Percentiles rank a stretch among this genome's conserved stretches.
These are phyloP conservation scores for Chlorella sorokiniana DNA, from an alignment of 139 green algal genomes.

Conservation along the genomic window DNA sequence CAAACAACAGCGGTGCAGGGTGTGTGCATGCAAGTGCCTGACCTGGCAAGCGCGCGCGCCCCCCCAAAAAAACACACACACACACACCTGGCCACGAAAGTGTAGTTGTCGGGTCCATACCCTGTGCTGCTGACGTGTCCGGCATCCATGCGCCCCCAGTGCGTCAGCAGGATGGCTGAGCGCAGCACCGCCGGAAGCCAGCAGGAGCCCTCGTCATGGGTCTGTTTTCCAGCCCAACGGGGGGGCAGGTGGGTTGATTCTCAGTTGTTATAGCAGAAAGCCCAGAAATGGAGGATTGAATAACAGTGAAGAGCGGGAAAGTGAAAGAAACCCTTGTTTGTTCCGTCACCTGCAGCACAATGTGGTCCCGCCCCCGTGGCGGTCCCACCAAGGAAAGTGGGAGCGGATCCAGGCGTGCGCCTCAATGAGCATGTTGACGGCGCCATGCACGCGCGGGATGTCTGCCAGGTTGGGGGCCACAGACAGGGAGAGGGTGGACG, in stretches of 20 bases:
- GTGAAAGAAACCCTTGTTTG: neutral
- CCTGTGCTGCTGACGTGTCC: slow-evolving; percentile 16
- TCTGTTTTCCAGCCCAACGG: too few relatives aligned
- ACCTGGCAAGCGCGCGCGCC: too few relatives aligned
- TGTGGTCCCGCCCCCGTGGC: neutral
- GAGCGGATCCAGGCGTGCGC: neutral
- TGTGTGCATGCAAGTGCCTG: too few relatives aligned
- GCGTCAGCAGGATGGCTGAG: slow-evolving; percentile 43
- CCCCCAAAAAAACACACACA: too few relatives aligned
- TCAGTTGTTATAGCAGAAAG: too few relatives aligned
- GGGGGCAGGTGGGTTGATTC: too few relatives aligned
- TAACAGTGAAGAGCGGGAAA: slow-evolving; percentile 1
- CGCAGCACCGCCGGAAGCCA: slow-evolving; percentile 45
- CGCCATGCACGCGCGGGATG: too few relatives aligned
- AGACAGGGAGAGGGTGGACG: too few relatives aligned
- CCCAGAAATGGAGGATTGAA: too few relatives aligned
- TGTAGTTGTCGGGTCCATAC: slow-evolving; percentile 9
- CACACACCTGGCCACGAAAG: neutral
- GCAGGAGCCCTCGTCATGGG: slow-evolving; percentile 67
- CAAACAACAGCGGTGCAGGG: neutral
- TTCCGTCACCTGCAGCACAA: neutral
- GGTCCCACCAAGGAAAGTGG: neutral
- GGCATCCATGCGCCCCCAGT: slow-evolving; percentile 50
- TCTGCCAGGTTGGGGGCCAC: too few relatives aligned
- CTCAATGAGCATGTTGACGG: neutral